phyloP scores from a whole-genome alignment of 305 asterid species.

The Fraxinus platypoda region DNA sequence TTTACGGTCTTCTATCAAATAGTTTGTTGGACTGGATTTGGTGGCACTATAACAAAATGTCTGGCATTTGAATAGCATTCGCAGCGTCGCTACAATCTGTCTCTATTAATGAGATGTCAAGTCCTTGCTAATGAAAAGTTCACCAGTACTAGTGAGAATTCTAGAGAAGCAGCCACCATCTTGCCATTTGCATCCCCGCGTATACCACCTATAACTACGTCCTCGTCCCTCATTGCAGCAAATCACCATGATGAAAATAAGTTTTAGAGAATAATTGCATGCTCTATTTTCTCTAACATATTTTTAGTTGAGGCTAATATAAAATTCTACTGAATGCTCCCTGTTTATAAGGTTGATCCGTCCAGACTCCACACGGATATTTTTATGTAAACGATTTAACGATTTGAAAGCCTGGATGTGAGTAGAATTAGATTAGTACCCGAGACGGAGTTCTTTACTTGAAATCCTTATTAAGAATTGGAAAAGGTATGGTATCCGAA shows the following conservation, averaged over 20 bases:
- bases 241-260: too few species aligned
- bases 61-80: background rate
- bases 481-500: background rate
- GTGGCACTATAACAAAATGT: background rate
- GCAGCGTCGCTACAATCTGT: background rate
- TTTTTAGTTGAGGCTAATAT: background rate
- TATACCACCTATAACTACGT: too few species aligned
- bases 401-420: background rate
- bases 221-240: too few species aligned
- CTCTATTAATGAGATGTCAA: background rate
- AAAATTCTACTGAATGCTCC: background rate
- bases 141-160: background rate
- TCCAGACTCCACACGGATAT: background rate
- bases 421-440: background rate
- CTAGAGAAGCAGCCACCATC: background rate
- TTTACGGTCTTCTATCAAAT: background rate
- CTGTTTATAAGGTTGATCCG: background rate
- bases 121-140: background rate
- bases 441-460: background rate
- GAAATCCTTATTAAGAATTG: background rate
- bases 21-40: background rate
- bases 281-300: background rate
- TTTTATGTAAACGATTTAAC: background rate
- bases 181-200: background rate
- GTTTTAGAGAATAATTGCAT: background rate